These are phyloP conservation scores for Neofusicoccum umdonicola DNA, from an alignment of 2,329 filamentous ascomycete species.

Conservation along the genomic window DNA sequence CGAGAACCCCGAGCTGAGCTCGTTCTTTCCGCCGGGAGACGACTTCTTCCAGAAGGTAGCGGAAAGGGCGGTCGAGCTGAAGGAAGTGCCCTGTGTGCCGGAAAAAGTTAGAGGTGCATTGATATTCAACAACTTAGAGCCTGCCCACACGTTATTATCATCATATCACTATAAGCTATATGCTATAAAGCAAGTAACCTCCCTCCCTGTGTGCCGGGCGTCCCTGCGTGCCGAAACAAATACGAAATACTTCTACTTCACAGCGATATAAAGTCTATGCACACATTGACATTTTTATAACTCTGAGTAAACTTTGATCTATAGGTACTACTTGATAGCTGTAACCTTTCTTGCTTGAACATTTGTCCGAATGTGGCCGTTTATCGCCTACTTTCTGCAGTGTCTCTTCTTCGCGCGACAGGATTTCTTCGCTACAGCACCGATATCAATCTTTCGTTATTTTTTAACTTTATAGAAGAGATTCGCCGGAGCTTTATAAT, in stretches of 20 bases:
- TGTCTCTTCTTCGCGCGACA: background rate
- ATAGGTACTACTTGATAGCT: no score
- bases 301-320: no score
- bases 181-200: no score
- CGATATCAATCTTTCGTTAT: background rate
- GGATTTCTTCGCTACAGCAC: background rate
- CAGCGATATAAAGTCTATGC: background rate
- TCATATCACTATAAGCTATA: no score
- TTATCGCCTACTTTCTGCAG: background rate
- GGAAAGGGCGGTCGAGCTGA: background rate
- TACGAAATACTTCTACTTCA: slow-evolving; percentile 8
- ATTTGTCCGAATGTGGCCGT: no score
- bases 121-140: no score
- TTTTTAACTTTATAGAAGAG: background rate
- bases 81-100: no score
- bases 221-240: slow-evolving; percentile 5
- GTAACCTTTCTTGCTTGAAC: no score
- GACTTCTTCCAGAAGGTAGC: background rate
- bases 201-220: background rate
- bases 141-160: no score
- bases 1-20: background rate
- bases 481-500: no score
- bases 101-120: no score
- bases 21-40: background rate
- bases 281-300: background rate